phyloP scores from a whole-genome alignment of 1,284 basidiomycete genomes.

The Cryptococcus sp. region DNA sequence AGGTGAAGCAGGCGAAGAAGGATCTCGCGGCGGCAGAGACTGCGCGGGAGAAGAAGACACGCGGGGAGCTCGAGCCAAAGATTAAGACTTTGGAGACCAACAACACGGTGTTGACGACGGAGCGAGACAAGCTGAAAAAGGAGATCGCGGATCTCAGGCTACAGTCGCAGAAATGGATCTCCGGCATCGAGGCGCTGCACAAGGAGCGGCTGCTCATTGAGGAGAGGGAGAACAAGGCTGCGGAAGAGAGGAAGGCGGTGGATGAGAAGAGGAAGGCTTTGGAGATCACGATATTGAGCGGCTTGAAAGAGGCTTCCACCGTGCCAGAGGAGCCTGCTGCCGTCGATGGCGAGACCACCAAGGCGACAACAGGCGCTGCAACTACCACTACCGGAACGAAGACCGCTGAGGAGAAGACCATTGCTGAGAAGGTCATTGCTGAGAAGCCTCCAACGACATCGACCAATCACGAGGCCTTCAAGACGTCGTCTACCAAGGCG shows the following conservation, averaged over 20 bases:
- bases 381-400: too few species aligned
- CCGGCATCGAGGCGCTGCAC: conserved; percentile 19
- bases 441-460: too few species aligned
- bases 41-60: conserved; percentile 19
- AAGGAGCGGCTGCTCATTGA: conserved; percentile 20
- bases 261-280: conserved; percentile 23
- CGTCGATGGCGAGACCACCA: too few species aligned
- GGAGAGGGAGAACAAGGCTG: conserved; percentile 20
- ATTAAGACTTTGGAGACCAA: conserved; percentile 21
- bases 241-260: conserved; percentile 21
- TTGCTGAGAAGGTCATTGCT: too few species aligned
- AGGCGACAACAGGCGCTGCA: too few species aligned
- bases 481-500: too few species aligned
- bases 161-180: conserved; percentile 24
- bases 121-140: conserved; percentile 18
- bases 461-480: too few species aligned
- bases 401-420: too few species aligned
- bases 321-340: not conserved
- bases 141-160: conserved; percentile 16
- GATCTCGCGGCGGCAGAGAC: conserved; percentile 14
- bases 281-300: conserved; percentile 22
- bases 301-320: conserved; percentile 17
- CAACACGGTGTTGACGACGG: conserved; percentile 12
- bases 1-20: conserved; percentile 12
- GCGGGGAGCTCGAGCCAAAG: conserved; percentile 28